Base-by-base conservation (phyloP, 345 rosid species). In the Ceriops decandra region DNA sequence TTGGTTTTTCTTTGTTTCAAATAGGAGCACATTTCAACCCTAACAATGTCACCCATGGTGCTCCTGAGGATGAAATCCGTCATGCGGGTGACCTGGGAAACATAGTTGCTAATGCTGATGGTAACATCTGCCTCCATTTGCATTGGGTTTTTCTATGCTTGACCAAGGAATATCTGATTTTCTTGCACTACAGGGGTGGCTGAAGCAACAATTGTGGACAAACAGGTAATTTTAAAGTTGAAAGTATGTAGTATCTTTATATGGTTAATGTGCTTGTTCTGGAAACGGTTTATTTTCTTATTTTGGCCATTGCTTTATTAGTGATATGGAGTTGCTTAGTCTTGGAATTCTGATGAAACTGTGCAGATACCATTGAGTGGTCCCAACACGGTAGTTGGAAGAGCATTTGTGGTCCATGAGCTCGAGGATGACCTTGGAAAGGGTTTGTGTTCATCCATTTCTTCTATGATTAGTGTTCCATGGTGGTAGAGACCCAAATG, bases 11-110 rank as follows among this genome's bases (percentile, higher is more conserved):
- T 26, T 61, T 17, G 5, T 47, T 63, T 46, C 17, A 30, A 57
- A 66, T 76, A 89, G 99, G 99, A 73, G 67, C 96, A 62, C 99
- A 95, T 87, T 95, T 91, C 78, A 95, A 95, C 80, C 99, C 99
- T 63, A 85, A 89, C 54, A 80, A 73, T 0, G 47, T 82, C 95
- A 89, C 93, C 61, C 99, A 95, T 72, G 99, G 99, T 77, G 96
- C 92, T 87, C 99, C 99, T 68, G 83, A 79, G 69, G 97, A 95
- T 54, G 82, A 95, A 86, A 62, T 82, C 82, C 93, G 99, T 69
- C 99, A 91, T 88, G 99, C 95, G 93, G 99, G 99, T 62, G 99
- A 95, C 99, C 95, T 95, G 99, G 99, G 99, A 91, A 95, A 95
- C 96, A 85, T 95, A 82, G 60, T 69, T 85, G 99, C 97, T 81